These are phyloP conservation scores for Raffaelea arxii DNA, from an alignment of 2,329 filamentous ascomycete genomes.

Conservation along the genomic window DNA sequence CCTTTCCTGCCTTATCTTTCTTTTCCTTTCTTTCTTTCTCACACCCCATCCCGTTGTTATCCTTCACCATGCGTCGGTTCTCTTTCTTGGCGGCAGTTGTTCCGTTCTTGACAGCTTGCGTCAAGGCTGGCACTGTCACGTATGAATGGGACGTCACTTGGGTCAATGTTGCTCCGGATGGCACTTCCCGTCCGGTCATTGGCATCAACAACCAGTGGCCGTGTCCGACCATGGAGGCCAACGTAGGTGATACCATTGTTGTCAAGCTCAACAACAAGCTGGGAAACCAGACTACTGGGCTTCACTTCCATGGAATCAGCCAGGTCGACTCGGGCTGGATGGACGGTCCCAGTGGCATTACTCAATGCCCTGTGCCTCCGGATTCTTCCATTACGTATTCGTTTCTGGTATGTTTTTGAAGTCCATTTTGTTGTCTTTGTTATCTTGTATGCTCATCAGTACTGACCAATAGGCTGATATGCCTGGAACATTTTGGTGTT, in stretches of 20 bases:
- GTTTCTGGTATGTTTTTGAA: slow-evolving; percentile 30
- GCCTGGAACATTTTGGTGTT: slow-evolving; percentile 39
- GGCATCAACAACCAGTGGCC: slow-evolving; percentile 56
- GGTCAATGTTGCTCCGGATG: slow-evolving; percentile 28
- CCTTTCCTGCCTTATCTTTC: not conserved
- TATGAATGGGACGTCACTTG: slow-evolving; percentile 30
- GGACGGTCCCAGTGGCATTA: slow-evolving; percentile 47
- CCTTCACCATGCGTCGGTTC: slow-evolving; percentile 2
- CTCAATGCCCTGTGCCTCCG: slow-evolving; percentile 44
- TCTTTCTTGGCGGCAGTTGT: not conserved
- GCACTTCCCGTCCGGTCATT: slow-evolving; percentile 25
- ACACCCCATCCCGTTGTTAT: not conserved
- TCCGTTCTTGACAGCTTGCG: slow-evolving; percentile 14
- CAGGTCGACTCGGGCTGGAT: slow-evolving; percentile 43
- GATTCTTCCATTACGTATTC: slow-evolving; percentile 42
- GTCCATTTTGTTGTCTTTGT: not conserved
- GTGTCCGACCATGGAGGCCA: slow-evolving; percentile 43
- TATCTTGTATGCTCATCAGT: not conserved
- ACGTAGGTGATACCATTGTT: slow-evolving; percentile 38
- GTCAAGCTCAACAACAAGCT: slow-evolving; percentile 40
- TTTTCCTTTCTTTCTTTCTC: not conserved
- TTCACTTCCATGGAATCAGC: slow-evolving; percentile 51
- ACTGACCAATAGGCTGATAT: slow-evolving; percentile 22
- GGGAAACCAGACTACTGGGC: slow-evolving; percentile 40
- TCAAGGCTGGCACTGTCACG: slow-evolving; percentile 21